Evolutionary conservation across 345 rosid species (phyloP).

Genomic region (Syzygium jambos): DNA sequence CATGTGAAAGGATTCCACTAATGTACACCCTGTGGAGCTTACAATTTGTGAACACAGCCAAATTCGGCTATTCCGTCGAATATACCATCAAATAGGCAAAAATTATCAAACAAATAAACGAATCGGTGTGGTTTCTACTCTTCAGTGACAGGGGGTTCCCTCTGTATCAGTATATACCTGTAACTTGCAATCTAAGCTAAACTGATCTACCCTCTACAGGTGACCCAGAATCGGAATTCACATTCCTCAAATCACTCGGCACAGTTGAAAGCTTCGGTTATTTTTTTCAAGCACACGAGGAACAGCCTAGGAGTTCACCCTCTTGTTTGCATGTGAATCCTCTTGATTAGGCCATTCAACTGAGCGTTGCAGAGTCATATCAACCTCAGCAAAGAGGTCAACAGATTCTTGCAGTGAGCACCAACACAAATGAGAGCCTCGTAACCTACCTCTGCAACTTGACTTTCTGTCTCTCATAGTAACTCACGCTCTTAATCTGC

Average conservation of each 20-base stretch:
- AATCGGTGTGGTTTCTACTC: background rate
- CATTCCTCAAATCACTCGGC: background rate
- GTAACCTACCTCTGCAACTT: slow-evolving; percentile 22
- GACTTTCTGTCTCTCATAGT: slow-evolving; percentile 18
- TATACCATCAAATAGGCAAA: background rate
- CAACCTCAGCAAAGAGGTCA: background rate
- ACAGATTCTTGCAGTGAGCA: background rate
- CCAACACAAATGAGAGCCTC: background rate
- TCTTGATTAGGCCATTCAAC: background rate
- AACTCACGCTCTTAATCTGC: slow-evolving; percentile 6
- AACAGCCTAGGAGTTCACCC: background rate
- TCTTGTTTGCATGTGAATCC: background rate
- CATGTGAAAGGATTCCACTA: background rate
- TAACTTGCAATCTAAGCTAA: background rate
- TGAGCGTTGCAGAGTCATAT: background rate
- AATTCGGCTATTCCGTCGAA: background rate
- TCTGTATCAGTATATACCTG: background rate
- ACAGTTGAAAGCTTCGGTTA: background rate
- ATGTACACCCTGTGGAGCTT: background rate
- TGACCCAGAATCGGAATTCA: background rate
- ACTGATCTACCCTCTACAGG: background rate
- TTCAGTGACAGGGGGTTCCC: background rate
- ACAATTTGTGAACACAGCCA: background rate
- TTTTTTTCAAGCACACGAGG: background rate
- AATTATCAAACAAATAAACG: background rate